A percentile compares a stretch with the other conserved stretches of the same genome.
Conservation (phyloP, 2,329 filamentous ascomycete species). For the Didymella segeticola region DNA sequence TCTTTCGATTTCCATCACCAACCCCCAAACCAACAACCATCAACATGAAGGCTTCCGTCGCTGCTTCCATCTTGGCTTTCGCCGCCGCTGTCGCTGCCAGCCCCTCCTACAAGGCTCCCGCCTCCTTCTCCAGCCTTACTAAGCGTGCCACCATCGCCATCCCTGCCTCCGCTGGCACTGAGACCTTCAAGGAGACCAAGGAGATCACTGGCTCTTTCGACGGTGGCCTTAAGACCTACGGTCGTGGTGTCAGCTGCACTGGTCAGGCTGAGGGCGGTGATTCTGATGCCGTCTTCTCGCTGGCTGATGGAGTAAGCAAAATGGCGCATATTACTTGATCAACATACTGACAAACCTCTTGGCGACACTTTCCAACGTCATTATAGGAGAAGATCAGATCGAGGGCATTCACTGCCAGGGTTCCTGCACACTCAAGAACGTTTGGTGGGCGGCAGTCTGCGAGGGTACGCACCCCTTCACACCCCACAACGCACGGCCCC, state of each 20-base stretch:
- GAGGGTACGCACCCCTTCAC: conserved; percentile 27
- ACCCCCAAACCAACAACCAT: conserved; percentile 10
- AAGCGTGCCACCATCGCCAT: conserved; percentile 33
- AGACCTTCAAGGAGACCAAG: conserved; percentile 26
- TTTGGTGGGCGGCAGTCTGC: conserved; percentile 51
- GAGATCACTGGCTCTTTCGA: conserved; percentile 29
- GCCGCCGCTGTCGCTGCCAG: conserved; percentile 27
- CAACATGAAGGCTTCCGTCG: conserved; percentile 35
- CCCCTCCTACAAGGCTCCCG: conserved; percentile 23
- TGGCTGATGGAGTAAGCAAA: conserved; percentile 58
- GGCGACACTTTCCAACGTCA: conserved; percentile 46
- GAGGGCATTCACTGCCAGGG: conserved; percentile 45
- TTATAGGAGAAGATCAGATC: conserved; percentile 59
- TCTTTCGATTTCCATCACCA: conserved; percentile 10
- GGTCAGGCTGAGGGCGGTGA: conserved; percentile 52
- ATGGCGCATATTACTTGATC: no score
- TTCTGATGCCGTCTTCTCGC: conserved; percentile 58
- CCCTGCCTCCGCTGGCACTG: conserved; percentile 28
- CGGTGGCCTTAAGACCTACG: conserved; percentile 33
- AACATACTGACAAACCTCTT: background rate
- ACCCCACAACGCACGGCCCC: no score
- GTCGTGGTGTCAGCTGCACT: conserved; percentile 43
- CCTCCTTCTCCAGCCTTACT: conserved; percentile 23
- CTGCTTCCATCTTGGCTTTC: conserved; percentile 31
- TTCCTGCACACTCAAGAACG: conserved; percentile 55